These are phyloP conservation scores for Aspergillus sp. DNA, from an alignment of 2,329 filamentous ascomycete species.

Conservation along the genomic window DNA sequence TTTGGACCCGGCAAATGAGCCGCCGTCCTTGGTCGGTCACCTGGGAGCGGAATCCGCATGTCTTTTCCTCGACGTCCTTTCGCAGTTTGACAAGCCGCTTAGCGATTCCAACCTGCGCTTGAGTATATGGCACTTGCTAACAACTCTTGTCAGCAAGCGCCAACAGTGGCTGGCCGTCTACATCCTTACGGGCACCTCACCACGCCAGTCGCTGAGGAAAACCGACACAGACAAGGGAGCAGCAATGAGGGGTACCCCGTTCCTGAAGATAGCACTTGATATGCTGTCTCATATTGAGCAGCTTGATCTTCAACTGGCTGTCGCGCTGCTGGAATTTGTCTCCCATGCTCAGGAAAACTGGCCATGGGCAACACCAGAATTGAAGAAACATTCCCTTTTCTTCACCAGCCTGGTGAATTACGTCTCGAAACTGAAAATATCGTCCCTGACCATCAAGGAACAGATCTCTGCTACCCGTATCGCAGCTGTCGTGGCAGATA, in stretches of 20 bases:
- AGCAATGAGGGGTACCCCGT: slow-evolving; percentile 59
- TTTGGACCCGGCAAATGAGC: slow-evolving; percentile 65
- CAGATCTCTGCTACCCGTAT: slow-evolving; percentile 66
- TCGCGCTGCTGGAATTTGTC: slow-evolving; percentile 83
- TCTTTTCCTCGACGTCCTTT: slow-evolving; percentile 77
- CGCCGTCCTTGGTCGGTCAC: slow-evolving; percentile 90
- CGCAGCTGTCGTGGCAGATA: slow-evolving; percentile 81
- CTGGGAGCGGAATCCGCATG: slow-evolving; percentile 80
- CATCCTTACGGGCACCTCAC: slow-evolving; percentile 82
- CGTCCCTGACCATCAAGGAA: slow-evolving; percentile 49
- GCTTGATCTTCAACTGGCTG: slow-evolving; percentile 65
- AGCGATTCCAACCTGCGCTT: slow-evolving; percentile 65
- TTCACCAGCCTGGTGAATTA: slow-evolving; percentile 72
- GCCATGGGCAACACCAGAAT: slow-evolving; percentile 86
- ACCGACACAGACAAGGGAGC: slow-evolving; percentile 53
- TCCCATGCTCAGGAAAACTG: slow-evolving; percentile 88
- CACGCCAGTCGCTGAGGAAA: slow-evolving; percentile 68
- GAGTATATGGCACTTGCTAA: slow-evolving; percentile 80
- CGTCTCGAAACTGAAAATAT: slow-evolving; percentile 61
- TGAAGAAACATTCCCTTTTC: slow-evolving; percentile 73
- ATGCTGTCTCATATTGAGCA: slow-evolving; percentile 67
- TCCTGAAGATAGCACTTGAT: slow-evolving; percentile 73
- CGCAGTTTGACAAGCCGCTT: slow-evolving; percentile 75
- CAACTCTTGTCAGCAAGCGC: slow-evolving; percentile 80
- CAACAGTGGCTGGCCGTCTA: slow-evolving; percentile 97